These are phyloP conservation scores for Corymbia citriodora DNA, from an alignment of 441 rosid genomes.

Conservation along the genomic window DNA sequence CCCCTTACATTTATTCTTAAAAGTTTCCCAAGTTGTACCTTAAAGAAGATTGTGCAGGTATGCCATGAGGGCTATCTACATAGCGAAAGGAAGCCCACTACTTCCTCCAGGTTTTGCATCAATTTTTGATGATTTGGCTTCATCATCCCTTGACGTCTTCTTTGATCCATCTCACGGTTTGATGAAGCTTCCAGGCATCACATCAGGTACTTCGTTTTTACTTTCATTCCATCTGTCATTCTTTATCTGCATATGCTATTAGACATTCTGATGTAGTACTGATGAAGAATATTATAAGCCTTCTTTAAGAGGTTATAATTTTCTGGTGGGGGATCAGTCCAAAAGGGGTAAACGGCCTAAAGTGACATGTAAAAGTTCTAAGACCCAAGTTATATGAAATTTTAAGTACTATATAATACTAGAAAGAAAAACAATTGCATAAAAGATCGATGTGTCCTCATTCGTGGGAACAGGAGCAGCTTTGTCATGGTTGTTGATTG, in stretches of 20 bases:
- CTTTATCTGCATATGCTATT: not conserved
- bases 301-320: not conserved
- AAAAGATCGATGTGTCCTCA: not conserved
- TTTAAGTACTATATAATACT: not conserved
- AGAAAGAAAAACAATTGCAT: not conserved
- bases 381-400: not conserved
- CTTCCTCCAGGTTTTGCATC: slow-evolving; percentile 91
- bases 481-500: not conserved
- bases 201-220: slow-evolving; percentile 46
- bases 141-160: slow-evolving; percentile 91
- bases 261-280: not conserved
- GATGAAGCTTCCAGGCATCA: slow-evolving; percentile 75
- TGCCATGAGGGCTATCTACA: slow-evolving; percentile 84
- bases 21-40: not conserved
- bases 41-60: slow-evolving; percentile 45
- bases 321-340: not conserved
- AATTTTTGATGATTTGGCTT: slow-evolving; percentile 87
- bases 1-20: not conserved
- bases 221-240: not conserved
- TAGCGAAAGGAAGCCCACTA: slow-evolving; percentile 90
- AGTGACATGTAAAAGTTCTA: not conserved
- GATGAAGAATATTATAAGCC: not conserved
- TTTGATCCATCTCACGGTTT: slow-evolving; percentile 89
- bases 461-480: not conserved
- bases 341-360: not conserved